Conservation (phyloP, 306 rosid genomes). For the Prunus armeniaca region DNA sequence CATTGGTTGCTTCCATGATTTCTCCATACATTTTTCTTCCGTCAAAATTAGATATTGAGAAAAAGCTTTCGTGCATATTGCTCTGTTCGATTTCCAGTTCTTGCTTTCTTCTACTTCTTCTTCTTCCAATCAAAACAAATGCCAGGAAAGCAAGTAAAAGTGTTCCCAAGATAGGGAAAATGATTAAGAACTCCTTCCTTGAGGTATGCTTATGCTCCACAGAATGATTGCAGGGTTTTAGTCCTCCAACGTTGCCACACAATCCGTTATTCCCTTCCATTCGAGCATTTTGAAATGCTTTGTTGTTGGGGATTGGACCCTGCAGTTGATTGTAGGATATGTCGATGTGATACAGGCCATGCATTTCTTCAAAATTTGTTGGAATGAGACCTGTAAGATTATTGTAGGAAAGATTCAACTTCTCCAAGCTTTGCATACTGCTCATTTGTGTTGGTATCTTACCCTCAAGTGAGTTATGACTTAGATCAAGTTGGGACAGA, state of each 20-base stretch:
- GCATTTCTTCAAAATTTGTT: no score
- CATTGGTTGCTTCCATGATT: conserved; percentile 16
- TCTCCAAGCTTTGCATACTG: conserved; percentile 17
- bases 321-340: no score
- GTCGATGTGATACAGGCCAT: no score
- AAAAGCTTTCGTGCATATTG: not conserved
- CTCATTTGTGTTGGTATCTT: conserved; percentile 5
- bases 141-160: not conserved
- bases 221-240: conserved; percentile 3
- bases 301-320: conserved; percentile 3
- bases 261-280: conserved; percentile 5
- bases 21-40: conserved; percentile 11
- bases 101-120: not conserved
- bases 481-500: conserved; percentile 6
- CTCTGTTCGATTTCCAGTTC: not conserved
- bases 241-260: conserved; percentile 16
- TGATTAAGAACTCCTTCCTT: not conserved
- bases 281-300: conserved; percentile 17
- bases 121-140: not conserved
- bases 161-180: not conserved
- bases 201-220: not conserved
- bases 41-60: not conserved
- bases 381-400: no score
- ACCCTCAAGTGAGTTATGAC: conserved; percentile 3
- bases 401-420: conserved; percentile 10